Evolutionary conservation across 768 basidiomycete species (phyloP).

Genomic region (Leucocoprinus leucothites): DNA sequence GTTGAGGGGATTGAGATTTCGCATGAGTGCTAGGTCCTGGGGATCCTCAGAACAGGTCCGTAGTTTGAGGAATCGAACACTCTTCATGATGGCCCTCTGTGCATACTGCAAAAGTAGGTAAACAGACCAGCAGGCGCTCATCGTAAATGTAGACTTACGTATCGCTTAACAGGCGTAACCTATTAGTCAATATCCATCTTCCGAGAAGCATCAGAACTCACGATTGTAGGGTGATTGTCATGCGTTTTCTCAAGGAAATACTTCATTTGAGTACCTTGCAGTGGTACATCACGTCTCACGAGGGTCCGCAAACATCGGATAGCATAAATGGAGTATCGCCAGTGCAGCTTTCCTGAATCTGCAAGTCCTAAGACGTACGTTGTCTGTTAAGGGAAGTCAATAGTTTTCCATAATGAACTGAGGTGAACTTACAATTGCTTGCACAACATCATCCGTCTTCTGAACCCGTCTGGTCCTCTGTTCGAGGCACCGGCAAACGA

Average conservation of each 20-base stretch:
- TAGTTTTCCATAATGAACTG: neutral
- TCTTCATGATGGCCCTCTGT: conserved; percentile 75
- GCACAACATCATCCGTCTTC: conserved; percentile 37
- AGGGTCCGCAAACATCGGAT: conserved; percentile 65
- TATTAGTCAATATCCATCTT: neutral
- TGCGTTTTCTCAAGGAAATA: conserved; percentile 60
- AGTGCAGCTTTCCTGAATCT: conserved; percentile 62
- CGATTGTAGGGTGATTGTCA: conserved; percentile 66
- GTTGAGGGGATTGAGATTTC: conserved; percentile 67
- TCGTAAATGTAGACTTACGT: conserved; percentile 37
- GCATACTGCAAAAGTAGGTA: conserved; percentile 45
- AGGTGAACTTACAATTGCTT: conserved; percentile 38
- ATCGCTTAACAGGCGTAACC: conserved; percentile 40
- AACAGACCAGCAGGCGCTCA: neutral
- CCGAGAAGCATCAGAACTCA: conserved; percentile 29
- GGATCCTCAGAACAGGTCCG: conserved; percentile 60
- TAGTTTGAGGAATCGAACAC: conserved; percentile 75
- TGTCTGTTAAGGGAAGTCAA: conserved; percentile 13
- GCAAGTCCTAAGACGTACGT: conserved; percentile 52
- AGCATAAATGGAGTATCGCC: conserved; percentile 76
- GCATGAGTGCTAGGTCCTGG: conserved; percentile 57
- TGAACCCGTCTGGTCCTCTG: conserved; percentile 43
- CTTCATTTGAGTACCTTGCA: conserved; percentile 43
- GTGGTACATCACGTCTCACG: conserved; percentile 59
- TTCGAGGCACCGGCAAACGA: conserved; percentile 39